Conservation (phyloP, 148 eudicot genomes). For the Suaeda aralocaspica region DNA sequence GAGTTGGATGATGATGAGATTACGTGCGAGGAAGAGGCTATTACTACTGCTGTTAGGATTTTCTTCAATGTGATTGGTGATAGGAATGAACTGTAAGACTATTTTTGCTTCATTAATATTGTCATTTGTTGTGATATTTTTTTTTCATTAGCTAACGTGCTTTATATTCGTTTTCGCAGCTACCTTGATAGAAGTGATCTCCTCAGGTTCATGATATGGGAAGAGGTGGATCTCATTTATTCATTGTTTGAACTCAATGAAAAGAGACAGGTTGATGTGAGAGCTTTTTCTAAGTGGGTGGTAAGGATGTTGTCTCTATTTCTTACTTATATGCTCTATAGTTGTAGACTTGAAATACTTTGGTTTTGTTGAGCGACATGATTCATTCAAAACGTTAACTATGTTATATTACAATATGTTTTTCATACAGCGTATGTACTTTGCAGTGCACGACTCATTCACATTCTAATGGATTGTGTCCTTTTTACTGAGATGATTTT, state of each 20-base stretch:
- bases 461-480: neutral
- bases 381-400: neutral
- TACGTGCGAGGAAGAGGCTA: conserved; percentile 79
- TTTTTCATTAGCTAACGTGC: neutral
- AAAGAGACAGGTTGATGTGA: conserved; percentile 44
- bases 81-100: conserved; percentile 24
- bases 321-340: neutral
- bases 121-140: too few relatives aligned
- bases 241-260: conserved; percentile 58
- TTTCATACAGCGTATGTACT: neutral
- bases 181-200: conserved; percentile 60
- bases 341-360: neutral
- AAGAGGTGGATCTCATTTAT: conserved; percentile 59
- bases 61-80: conserved; percentile 52
- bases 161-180: conserved; percentile 27
- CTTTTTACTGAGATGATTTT: neutral
- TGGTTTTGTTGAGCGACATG: neutral
- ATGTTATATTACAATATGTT: neutral
- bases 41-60: conserved; percentile 65
- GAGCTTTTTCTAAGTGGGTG: conserved; percentile 74
- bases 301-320: conserved; percentile 34
- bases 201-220: conserved; percentile 61
- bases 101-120: neutral
- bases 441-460: neutral
- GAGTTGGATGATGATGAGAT: conserved; percentile 67